These are phyloP conservation scores for Pittosporum tobira DNA, from an alignment of 129 eudicot genomes.

Conservation along the genomic window DNA sequence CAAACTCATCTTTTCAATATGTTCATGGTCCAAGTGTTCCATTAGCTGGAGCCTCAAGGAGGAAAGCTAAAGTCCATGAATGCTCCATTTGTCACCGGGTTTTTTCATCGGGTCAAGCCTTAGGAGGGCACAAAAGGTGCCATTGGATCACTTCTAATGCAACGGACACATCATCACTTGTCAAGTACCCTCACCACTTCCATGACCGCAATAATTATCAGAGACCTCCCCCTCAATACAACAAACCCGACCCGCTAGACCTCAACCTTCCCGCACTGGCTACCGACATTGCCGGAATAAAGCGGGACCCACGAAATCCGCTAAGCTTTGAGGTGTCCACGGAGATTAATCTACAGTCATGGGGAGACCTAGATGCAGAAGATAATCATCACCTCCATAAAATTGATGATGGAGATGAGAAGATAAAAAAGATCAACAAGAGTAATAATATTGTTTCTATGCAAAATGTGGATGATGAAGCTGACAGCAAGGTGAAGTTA, in stretches of 20 bases:
- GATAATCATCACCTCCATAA: constrained; percentile 5
- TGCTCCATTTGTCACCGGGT: constrained; percentile 78
- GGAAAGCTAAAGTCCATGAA: constrained; percentile 72
- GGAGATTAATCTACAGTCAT: constrained; percentile 41
- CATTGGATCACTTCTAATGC: constrained; percentile 82
- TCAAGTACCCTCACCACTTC: constrained; percentile 15
- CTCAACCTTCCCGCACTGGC: constrained; percentile 49
- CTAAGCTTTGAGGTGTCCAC: constrained; percentile 58
- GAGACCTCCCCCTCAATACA: constrained; percentile 20
- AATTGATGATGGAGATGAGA: constrained; percentile 12
- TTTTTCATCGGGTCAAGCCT: constrained; percentile 78
- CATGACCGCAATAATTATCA: constrained; percentile 41
- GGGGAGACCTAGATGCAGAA: constrained; percentile 22
- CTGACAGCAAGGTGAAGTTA: constrained; percentile 40
- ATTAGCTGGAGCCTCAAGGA: constrained; percentile 30
- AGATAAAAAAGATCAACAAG: constrained; percentile 13
- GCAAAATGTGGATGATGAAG: constrained; percentile 36
- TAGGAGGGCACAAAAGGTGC: constrained; percentile 86
- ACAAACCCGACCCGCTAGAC: constrained; percentile 33
- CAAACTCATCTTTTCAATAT: constrained; percentile 15
- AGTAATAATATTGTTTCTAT: constrained; percentile 7
- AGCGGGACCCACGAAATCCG: constrained; percentile 32
- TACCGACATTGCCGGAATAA: constrained; percentile 19
- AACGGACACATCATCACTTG: constrained; percentile 32
- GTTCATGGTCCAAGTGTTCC: constrained; percentile 35